phyloP scores from a whole-genome alignment of 2,329 filamentous ascomycete species.

The Aspergillus intermedius region DNA sequence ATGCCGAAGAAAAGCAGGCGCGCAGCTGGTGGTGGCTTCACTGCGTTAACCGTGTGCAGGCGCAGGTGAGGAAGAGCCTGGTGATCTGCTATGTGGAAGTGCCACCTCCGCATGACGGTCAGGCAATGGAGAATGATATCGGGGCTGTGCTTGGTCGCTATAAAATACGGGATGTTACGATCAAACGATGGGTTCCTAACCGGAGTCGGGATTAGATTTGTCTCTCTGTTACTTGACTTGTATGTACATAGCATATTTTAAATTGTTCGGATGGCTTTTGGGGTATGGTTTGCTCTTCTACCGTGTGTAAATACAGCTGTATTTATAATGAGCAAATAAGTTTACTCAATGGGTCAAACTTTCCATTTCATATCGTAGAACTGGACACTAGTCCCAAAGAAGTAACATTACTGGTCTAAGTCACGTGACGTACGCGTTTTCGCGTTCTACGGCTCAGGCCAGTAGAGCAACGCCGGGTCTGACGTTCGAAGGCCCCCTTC shows the following conservation, averaged over 20 bases:
- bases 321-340: neutral
- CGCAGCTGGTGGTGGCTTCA: constrained; percentile 58
- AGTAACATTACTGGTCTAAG: constrained; percentile 19
- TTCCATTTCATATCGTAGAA: neutral
- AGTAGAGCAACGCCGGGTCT: neutral
- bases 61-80: constrained; percentile 83
- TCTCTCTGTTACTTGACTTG: neutral
- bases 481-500: neutral
- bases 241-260: neutral
- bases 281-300: neutral
- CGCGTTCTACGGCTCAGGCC: constrained; percentile 18
- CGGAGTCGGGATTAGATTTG: constrained; percentile 56
- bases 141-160: constrained; percentile 61
- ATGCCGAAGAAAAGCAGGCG: constrained; percentile 43
- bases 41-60: constrained; percentile 80
- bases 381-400: constrained; percentile 7
- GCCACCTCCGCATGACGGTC: constrained; percentile 52
- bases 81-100: constrained; percentile 89
- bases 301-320: neutral
- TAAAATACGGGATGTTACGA: constrained; percentile 69
- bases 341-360: neutral
- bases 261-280: neutral
- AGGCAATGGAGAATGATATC: constrained; percentile 49
- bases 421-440: constrained; percentile 27
- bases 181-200: constrained; percentile 80